Evolutionary conservation across 2,329 filamentous ascomycete genomes (phyloP).

Genomic region (Neonectria punicea): DNA sequence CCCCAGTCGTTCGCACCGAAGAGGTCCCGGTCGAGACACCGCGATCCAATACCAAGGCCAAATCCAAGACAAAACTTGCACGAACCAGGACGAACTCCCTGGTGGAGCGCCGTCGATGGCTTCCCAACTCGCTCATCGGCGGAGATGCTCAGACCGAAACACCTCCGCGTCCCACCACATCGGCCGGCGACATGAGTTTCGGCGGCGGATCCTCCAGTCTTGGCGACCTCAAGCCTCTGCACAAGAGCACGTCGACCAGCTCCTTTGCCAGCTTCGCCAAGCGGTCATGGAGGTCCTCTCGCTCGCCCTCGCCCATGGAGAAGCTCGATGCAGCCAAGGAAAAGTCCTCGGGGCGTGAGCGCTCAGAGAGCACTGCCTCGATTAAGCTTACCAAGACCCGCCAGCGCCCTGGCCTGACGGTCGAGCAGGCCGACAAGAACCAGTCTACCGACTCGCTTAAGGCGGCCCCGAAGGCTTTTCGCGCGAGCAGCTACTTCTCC

Average conservation of each 20-base stretch:
- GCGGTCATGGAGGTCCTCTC: conserved; percentile 63
- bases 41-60: conserved; percentile 29
- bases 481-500: conserved; percentile 60
- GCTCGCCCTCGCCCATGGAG: conserved; percentile 58
- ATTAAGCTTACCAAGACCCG: conserved; percentile 42
- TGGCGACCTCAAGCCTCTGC: conserved; percentile 43
- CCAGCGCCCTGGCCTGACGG: conserved; percentile 44
- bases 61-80: conserved; percentile 27
- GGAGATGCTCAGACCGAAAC: conserved; percentile 39
- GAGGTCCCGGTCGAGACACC: conserved; percentile 32
- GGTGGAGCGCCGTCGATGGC: conserved; percentile 63
- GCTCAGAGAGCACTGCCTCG: conserved; percentile 39
- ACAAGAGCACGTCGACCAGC: conserved; percentile 53
- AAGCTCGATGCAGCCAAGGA: conserved; percentile 40
- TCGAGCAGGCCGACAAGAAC: conserved; percentile 39
- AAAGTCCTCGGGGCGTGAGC: conserved; percentile 37
- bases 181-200: conserved; percentile 37
- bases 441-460: conserved; percentile 50
- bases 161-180: conserved; percentile 41
- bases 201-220: conserved; percentile 28
- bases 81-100: conserved; percentile 57
- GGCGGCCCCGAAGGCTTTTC: conserved; percentile 52
- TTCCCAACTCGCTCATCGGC: conserved; percentile 57
- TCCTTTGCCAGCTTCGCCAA: conserved; percentile 63
- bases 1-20: conserved; percentile 37